Evolutionary conservation across 2,329 filamentous ascomycete genomes (phyloP).

Genomic region (Tolypocladium nubicola): DNA sequence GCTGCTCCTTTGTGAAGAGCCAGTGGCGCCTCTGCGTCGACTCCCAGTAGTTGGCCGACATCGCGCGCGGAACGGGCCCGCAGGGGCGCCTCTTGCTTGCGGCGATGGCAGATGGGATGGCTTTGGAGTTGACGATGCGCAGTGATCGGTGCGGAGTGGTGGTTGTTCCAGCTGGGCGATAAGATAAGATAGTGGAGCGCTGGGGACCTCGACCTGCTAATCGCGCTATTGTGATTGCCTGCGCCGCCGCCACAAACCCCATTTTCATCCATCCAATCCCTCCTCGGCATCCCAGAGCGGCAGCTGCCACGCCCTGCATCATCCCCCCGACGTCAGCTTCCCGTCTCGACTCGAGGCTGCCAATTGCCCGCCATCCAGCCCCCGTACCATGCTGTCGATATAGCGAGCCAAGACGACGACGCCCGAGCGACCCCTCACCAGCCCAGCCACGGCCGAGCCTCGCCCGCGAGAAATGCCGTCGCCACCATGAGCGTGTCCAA

Average conservation of each 20-base stretch:
- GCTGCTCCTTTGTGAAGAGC: constrained; percentile 77
- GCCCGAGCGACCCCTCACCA: constrained; percentile 4
- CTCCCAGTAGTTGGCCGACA: constrained; percentile 96
- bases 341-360: not conserved
- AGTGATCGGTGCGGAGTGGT: not conserved
- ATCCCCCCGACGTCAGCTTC: not conserved
- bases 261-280: not conserved
- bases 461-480: constrained; percentile 21
- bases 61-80: constrained; percentile 22
- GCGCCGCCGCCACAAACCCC: not conserved
- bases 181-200: constrained; percentile 3
- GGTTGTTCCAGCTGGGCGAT: not conserved
- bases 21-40: constrained; percentile 86
- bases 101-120: not conserved
- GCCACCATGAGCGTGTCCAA: constrained; percentile 30
- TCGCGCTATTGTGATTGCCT: constrained; percentile 4
- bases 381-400: constrained; percentile 1
- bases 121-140: not conserved
- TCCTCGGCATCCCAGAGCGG: not conserved
- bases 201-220: not conserved
- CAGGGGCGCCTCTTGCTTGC: constrained; percentile 2
- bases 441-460: constrained; percentile 4
- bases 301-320: constrained; percentile 1
- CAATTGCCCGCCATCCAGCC: not conserved
- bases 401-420: constrained; percentile 2